phyloP scores from a whole-genome alignment of 257 asterid genomes.

The Lantana camara region DNA sequence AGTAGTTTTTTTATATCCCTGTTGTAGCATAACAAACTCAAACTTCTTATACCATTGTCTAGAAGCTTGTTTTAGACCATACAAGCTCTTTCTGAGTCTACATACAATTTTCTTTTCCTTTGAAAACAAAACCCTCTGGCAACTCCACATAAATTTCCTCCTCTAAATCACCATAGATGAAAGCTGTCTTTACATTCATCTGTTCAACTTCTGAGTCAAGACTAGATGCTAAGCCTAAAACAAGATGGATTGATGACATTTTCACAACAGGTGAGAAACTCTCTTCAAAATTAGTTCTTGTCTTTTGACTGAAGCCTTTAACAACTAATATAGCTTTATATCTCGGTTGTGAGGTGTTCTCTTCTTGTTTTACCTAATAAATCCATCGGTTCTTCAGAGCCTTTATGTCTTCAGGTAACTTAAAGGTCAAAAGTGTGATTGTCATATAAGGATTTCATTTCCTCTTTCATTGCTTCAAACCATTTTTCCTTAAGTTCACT shows the following conservation, averaged over 20 bases:
- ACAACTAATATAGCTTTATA: conserved; percentile 2
- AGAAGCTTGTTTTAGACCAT: no score
- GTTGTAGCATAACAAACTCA: neutral
- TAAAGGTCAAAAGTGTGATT: no score
- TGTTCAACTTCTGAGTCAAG: conserved; percentile 20
- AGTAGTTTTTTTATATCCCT: neutral
- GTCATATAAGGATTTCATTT: no score
- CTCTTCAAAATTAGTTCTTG: conserved; percentile 6
- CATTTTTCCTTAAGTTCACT: no score
- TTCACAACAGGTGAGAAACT: neutral
- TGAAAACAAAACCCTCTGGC: no score
- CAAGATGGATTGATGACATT: no score
- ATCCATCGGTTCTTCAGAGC: neutral
- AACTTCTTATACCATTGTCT: no score
- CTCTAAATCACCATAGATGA: conserved; percentile 24
- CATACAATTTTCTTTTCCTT: no score
- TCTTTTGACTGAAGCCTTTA: conserved; percentile 9
- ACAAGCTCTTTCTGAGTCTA: no score
- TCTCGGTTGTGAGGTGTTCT: neutral
- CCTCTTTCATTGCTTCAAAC: no score
- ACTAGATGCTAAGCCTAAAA: neutral
- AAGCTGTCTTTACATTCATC: conserved; percentile 19
- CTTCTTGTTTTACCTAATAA: neutral
- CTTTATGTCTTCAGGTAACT: no score
- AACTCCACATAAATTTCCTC: no score